Percentiles rank a stretch among this genome's conserved stretches.
Conservation (phyloP, 148 eudicot species). For the Chenopodium suecicum region DNA sequence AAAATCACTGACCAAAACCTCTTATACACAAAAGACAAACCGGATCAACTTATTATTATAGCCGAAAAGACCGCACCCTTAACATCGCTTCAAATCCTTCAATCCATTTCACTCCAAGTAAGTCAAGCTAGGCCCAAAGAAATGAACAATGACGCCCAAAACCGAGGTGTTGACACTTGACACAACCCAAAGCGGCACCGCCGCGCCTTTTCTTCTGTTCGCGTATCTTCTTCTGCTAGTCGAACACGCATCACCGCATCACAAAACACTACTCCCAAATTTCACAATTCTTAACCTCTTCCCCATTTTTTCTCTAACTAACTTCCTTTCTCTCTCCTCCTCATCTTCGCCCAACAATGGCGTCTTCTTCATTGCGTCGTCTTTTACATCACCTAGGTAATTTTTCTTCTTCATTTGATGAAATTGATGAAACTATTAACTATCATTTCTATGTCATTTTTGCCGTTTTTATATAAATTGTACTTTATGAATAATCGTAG, state of each 20-base stretch:
- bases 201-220: conserved; percentile 10
- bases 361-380: conserved; percentile 21
- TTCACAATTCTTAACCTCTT: not conserved
- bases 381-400: conserved; percentile 37
- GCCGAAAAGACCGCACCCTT: too few species aligned
- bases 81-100: too few species aligned
- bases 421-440: not conserved
- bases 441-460: not conserved
- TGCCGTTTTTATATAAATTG: too few species aligned
- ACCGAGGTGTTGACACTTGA: not conserved
- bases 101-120: too few species aligned
- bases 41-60: too few species aligned
- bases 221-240: conserved; percentile 12
- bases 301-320: not conserved
- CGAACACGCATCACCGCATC: too few species aligned
- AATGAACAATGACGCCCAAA: not conserved
- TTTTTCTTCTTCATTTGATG: not conserved
- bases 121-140: too few species aligned
- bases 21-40: too few species aligned
- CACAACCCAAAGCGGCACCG: conserved; percentile 8
- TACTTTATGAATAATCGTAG: too few species aligned
- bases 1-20: too few species aligned
- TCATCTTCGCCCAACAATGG: conserved; percentile 24
- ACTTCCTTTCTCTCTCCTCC: conserved; percentile 19
- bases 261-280: not conserved